Evolutionary conservation across 257 asterid species (phyloP), one percentile per base, ranked within the genome.

Genomic region (Prunella vulgaris): DNA sequence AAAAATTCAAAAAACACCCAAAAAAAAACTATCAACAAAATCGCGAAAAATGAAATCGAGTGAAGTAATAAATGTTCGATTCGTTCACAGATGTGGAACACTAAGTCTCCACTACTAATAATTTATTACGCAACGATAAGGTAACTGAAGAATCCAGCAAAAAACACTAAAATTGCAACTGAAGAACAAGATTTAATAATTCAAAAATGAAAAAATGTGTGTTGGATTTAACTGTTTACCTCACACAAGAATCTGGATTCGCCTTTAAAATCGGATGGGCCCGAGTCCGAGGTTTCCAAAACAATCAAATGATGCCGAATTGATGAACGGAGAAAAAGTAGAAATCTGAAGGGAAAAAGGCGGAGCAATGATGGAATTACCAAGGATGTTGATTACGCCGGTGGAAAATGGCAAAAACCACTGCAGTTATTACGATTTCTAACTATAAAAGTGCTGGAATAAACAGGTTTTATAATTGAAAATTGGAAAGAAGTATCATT

Each of bases 171-270:
- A 56, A 56, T 48, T 17, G 30, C 5, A 51, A 46, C 33, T 7
- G 51, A 40, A 5, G 17, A 77, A 30, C 21, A 53, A 33, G 71
- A 60, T 67, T 49, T 18, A 8, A 25, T 13, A 21, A 60, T 28
- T 24, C 35, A 20, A 59, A 14, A 15, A 64, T 28, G 1, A 63
- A 10, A 14, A 74, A 68, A 35, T 35, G 59, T 32, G 10, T 59
- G 28, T 69, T 8, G 7, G 66, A 33, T 64, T 64, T 7, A 65
- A 37, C 46, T 71, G 21, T n/a, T 66, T 49, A 66, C 74, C 77
- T 60, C 59, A 18, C 51, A n/a, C 5, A 63, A 67, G 54, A 72
- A 79, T 58, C 71, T 56, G 1, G 71, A 80, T 72, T 70, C 73
- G 51, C 61, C 28, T 42, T 57, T 13, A 57, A 28, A 56, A 56